Conservation (phyloP, 1,284 basidiomycete species). For the Inonotus hispidus region DNA sequence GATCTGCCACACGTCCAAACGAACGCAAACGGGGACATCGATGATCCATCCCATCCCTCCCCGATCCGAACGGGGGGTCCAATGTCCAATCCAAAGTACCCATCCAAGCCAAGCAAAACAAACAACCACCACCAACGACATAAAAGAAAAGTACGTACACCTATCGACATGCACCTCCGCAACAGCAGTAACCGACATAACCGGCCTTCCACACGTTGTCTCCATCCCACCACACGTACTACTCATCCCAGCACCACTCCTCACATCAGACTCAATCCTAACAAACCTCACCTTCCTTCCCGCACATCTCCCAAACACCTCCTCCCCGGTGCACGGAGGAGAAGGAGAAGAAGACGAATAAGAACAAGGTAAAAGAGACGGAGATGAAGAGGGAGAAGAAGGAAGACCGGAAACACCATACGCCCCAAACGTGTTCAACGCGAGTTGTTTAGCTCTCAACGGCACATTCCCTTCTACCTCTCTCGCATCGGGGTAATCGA, state of each 20-base stretch:
- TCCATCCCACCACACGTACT: too few relatives aligned
- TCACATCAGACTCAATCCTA: slow-evolving; percentile 43
- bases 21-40: too few relatives aligned
- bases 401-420: slow-evolving; percentile 47
- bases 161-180: slow-evolving; percentile 57
- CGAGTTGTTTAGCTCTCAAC: slow-evolving; percentile 54
- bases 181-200: slow-evolving; percentile 48
- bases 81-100: too few relatives aligned
- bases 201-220: too few relatives aligned
- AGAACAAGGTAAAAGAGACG: slow-evolving; percentile 26
- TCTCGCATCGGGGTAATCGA: slow-evolving; percentile 42
- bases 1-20: too few relatives aligned
- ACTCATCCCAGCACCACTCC: neutral
- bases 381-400: neutral
- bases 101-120: too few relatives aligned
- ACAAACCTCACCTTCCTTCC: slow-evolving; percentile 54
- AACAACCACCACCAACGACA: neutral
- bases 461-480: slow-evolving; percentile 55
- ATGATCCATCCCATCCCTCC: too few relatives aligned
- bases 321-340: slow-evolving; percentile 26
- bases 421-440: slow-evolving; percentile 55
- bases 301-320: slow-evolving; percentile 53
- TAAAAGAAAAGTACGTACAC: slow-evolving; percentile 33
- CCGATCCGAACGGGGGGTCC: too few relatives aligned
- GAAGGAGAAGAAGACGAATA: neutral